A percentile compares a stretch with the other conserved stretches of the same genome.
phyloP scores from a whole-genome alignment of 768 basidiomycete species.

The Dictyophora rubrovolvata region DNA sequence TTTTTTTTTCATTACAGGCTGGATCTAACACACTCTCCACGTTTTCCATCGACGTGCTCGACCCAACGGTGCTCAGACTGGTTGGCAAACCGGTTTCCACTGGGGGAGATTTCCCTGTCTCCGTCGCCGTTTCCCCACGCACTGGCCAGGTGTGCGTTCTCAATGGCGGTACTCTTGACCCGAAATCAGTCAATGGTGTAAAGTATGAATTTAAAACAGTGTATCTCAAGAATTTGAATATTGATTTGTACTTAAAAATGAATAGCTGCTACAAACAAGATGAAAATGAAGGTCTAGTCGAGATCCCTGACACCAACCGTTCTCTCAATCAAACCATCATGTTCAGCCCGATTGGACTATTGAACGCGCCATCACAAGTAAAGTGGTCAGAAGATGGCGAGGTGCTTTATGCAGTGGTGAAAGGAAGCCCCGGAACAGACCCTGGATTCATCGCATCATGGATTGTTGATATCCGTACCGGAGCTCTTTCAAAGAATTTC shows the following conservation, averaged over 20 bases:
- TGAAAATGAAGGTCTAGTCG: constrained; percentile 28
- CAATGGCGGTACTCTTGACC: constrained; percentile 29
- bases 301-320: constrained; percentile 33
- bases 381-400: constrained; percentile 36
- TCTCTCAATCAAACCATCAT: constrained; percentile 38
- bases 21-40: constrained; percentile 26
- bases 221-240: too few relatives aligned
- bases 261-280: constrained; percentile 36
- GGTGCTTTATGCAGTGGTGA: constrained; percentile 37
- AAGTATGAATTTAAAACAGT: constrained; percentile 18
- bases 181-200: constrained; percentile 26
- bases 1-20: constrained; percentile 4
- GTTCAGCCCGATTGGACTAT: constrained; percentile 40
- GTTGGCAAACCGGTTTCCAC: constrained; percentile 16
- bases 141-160: constrained; percentile 27
- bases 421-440: constrained; percentile 36
- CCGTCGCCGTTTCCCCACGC: constrained; percentile 26
- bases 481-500: constrained; percentile 35
- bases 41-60: constrained; percentile 23
- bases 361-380: constrained; percentile 34
- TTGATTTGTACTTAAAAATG: not conserved
- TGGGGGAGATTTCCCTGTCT: constrained; percentile 19
- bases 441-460: constrained; percentile 40
- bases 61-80: constrained; percentile 15
- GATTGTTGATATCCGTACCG: constrained; percentile 30